Conservation (phyloP, 129 eudicot species). For the Tanacetum coccineum region DNA sequence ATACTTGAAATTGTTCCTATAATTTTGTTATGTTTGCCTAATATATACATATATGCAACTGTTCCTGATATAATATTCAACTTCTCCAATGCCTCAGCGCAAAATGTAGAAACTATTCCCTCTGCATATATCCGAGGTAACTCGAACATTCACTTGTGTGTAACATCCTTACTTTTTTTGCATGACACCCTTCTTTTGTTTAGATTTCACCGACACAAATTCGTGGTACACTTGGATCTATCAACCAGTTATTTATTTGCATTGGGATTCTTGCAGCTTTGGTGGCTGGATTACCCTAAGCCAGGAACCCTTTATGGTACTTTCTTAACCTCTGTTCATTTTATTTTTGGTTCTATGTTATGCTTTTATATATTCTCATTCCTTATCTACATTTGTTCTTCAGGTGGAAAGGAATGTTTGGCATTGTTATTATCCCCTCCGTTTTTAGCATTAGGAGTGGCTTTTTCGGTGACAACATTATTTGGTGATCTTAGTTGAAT, state of each 20-base stretch:
- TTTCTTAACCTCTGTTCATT: constrained; percentile 4
- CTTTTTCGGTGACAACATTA: too few relatives aligned
- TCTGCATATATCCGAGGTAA: too few relatives aligned
- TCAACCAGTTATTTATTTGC: constrained; percentile 85
- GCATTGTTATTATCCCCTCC: constrained; percentile 74
- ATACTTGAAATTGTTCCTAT: background rate
- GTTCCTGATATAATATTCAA: constrained; percentile 15
- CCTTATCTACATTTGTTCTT: constrained; percentile 11
- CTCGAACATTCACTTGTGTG: background rate
- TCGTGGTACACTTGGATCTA: constrained; percentile 94
- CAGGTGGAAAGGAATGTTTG: constrained; percentile 98
- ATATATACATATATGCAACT: background rate
- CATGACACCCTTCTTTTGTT: constrained; percentile 23
- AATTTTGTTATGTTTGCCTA: background rate
- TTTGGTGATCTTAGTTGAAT: too few relatives aligned
- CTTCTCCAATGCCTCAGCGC: constrained; percentile 63
- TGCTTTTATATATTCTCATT: background rate
- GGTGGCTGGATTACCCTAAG: constrained; percentile 83
- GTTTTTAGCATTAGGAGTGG: too few relatives aligned
- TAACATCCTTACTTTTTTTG: background rate
- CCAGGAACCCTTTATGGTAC: constrained; percentile 65
- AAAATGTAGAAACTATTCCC: constrained; percentile 53
- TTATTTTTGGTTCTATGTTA: background rate
- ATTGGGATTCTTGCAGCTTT: constrained; percentile 88
- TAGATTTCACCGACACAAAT: constrained; percentile 96